Percentiles rank a stretch among this genome's conserved stretches.
Conservation (phyloP, 2,329 filamentous ascomycete species). For the Cercospora zeae-maydis region DNA sequence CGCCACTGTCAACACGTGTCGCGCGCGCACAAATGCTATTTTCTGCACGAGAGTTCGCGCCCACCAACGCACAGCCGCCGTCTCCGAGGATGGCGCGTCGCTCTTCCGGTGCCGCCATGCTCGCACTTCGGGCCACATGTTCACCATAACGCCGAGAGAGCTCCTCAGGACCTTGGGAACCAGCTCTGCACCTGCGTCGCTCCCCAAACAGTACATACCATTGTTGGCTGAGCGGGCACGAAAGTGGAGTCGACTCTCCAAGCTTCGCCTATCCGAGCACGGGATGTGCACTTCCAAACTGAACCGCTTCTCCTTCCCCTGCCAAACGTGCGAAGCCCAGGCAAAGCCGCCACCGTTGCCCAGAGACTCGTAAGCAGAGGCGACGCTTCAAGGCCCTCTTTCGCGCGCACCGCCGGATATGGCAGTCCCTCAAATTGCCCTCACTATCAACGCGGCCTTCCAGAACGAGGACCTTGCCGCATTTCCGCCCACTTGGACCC, state of each 20-base stretch:
- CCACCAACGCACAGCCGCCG: not conserved
- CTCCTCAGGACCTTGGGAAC: not conserved
- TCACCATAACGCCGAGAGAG: no score
- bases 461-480: slow-evolving; percentile 21
- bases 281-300: not conserved
- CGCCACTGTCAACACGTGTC: not conserved
- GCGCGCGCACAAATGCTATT: not conserved
- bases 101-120: not conserved
- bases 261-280: not conserved
- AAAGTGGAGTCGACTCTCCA: not conserved
- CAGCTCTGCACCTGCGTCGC: not conserved
- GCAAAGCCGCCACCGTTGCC: not conserved
- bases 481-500: slow-evolving; percentile 27
- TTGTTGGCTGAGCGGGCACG: not conserved
- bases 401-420: not conserved
- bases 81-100: not conserved
- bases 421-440: slow-evolving; percentile 6
- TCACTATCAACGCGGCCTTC: slow-evolving; percentile 23
- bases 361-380: not conserved
- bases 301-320: not conserved
- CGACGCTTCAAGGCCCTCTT: not conserved
- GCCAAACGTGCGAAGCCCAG: not conserved
- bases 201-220: not conserved
- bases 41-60: not conserved
- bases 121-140: not conserved